phyloP scores from a whole-genome alignment of 768 basidiomycete genomes.

The Cyclocybe aegerita region DNA sequence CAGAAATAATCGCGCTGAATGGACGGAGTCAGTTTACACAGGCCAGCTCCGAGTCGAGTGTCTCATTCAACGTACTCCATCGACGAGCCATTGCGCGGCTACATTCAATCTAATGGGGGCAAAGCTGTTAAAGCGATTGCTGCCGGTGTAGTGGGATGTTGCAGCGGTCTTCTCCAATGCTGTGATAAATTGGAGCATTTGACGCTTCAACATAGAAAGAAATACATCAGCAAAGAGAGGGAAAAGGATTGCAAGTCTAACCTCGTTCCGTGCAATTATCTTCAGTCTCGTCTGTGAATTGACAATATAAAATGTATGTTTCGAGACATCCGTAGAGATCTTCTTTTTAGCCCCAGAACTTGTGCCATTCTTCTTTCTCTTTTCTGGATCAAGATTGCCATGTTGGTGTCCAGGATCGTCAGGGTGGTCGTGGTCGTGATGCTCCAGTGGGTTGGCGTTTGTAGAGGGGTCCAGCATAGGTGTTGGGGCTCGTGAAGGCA shows the following conservation, averaged over 20 bases:
- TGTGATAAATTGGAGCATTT: conserved; percentile 97
- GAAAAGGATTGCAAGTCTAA: conserved; percentile 20
- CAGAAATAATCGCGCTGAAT: conserved; percentile 95
- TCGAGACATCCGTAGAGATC: conserved; percentile 60
- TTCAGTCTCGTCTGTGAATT: conserved; percentile 91
- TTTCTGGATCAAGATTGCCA: conserved; percentile 37
- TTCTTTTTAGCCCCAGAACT: conserved; percentile 17
- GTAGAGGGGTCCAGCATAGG: conserved; percentile 83
- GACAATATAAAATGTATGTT: conserved; percentile 92
- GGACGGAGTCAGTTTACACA: conserved; percentile 5
- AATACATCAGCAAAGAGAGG: neutral
- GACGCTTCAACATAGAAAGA: conserved; percentile 49
- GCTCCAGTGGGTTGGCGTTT: conserved; percentile 57
- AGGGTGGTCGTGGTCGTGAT: conserved; percentile 24
- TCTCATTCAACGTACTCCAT: conserved; percentile 64
- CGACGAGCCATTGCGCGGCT: conserved; percentile 96
- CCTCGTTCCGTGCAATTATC: conserved; percentile 85
- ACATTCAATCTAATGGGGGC: conserved; percentile 92
- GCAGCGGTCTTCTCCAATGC: conserved; percentile 80
- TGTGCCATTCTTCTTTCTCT: conserved; percentile 38
- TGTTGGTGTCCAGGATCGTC: conserved; percentile 24
- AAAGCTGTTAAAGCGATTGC: conserved; percentile 92
- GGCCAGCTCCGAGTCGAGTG: neutral
- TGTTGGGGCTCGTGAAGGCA: conserved; percentile 39
- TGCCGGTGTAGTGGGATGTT: conserved; percentile 72